Evolutionary conservation across 2,329 filamentous ascomycete genomes (phyloP).

Genomic region (Calonectria hawksworthii): DNA sequence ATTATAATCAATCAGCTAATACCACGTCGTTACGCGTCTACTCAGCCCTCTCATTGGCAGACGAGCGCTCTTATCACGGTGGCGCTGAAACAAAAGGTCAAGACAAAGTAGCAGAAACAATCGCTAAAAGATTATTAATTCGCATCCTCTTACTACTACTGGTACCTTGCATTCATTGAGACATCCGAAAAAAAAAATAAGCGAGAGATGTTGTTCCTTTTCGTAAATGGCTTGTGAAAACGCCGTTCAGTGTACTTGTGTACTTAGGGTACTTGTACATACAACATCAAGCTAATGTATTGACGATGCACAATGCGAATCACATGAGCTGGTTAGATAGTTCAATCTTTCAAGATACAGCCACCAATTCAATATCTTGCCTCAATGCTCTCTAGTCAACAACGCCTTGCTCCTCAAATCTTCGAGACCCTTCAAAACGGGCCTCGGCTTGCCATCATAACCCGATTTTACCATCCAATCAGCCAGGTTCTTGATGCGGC

Average conservation of each 20-base stretch:
- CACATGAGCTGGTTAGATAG: background rate
- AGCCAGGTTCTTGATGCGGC: background rate
- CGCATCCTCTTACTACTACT: background rate
- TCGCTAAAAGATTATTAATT: background rate
- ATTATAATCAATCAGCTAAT: background rate
- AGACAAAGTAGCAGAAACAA: background rate
- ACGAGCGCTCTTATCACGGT: background rate
- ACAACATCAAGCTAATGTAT: background rate
- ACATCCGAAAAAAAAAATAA: background rate
- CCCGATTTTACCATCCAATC: background rate
- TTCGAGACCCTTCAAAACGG: background rate
- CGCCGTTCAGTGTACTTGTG: too few species aligned
- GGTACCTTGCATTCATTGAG: background rate
- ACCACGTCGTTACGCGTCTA: background rate
- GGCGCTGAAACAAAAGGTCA: background rate
- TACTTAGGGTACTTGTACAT: too few species aligned
- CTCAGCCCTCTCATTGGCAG: background rate
- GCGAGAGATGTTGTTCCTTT: background rate
- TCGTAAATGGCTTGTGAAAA: background rate
- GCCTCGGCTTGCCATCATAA: background rate
- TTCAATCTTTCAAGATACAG: background rate
- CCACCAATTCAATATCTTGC: background rate
- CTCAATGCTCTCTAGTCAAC: background rate
- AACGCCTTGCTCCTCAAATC: background rate
- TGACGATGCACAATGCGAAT: background rate